Evolutionary conservation across 768 basidiomycete species (phyloP), one percentile per base, ranked within the genome.

Genomic region (Mycena albidolilacea): DNA sequence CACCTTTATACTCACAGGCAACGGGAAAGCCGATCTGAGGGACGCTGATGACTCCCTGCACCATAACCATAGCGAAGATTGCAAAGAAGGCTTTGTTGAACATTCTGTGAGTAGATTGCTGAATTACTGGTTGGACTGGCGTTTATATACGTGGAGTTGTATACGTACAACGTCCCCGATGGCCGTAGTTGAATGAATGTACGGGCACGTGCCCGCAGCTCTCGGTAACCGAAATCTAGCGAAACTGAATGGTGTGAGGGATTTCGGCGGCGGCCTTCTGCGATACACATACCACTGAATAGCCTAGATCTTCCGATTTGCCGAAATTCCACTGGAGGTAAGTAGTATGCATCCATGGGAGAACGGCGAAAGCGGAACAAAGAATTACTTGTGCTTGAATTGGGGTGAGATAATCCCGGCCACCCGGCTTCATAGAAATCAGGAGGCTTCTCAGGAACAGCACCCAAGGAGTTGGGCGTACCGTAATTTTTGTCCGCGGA

Each of bases 211-310:
- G 39, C 39, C 41, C 39, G 59, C 39, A 60, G 59, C 59, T 60
- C 59, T 60, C n/a, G 39, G 39, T 60, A 43, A 60, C 59, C 39
- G 59, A 60, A 60, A 60, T 60, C 59, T 60, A 60, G 59, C 39
- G 59, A 60, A 60, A 60, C 59, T 60, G 59, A 41, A 60, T 60
- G 59, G 59, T 60, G 59, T 60, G 59, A 60, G 59, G 59, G 59
- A 41, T 43, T 43, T 60, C 38, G 39, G 59, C 41, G 43, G 59
- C 59, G 59, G n/a, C n/a, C n/a, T 60, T 60, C 39, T 23, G 23
- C 23, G 23, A 23, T 23, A 23, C 23, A 23, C 23, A 1, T 23
- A 23, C 23, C 23, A 43, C 59, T 60, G 59, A 60, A 43, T 43
- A 60, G 59, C 59, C 59, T 60, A 60, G 59, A 60, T 60, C 39